Percentiles rank a stretch among this genome's conserved stretches.
Evolutionary conservation across 805 yeast species (phyloP).

Genomic region (Starmerella floris): DNA sequence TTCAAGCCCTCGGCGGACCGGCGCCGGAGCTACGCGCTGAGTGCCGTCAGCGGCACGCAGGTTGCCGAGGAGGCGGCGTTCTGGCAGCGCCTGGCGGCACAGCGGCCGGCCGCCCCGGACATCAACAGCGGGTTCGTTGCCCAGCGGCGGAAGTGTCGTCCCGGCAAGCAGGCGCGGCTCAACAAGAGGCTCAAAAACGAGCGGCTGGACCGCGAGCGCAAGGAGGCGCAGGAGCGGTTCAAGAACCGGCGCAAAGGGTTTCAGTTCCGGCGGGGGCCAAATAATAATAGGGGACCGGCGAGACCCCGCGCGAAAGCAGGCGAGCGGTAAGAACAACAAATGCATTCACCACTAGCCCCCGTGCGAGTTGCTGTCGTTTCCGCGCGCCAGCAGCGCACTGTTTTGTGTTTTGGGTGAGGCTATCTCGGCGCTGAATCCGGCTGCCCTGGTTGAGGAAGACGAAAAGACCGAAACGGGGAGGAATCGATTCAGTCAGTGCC

Average conservation of each 20-base stretch:
- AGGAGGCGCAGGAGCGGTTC: conserved; percentile 4
- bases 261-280: not conserved
- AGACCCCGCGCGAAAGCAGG: too few species aligned
- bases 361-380: too few species aligned
- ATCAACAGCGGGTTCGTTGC: conserved; percentile 14
- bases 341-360: too few species aligned
- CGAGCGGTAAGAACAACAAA: too few species aligned
- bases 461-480: too few species aligned
- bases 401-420: too few species aligned
- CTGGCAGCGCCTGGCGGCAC: conserved; percentile 5
- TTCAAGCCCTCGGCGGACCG: conserved; percentile 1
- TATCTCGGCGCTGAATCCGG: too few species aligned
- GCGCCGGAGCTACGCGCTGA: not conserved
- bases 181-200: conserved; percentile 3
- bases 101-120: conserved; percentile 16
- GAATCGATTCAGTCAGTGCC: too few species aligned
- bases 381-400: too few species aligned
- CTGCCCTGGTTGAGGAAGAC: too few species aligned
- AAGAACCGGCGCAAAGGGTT: not conserved
- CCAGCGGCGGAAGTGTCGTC: conserved; percentile 16
- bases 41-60: conserved; percentile 16
- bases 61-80: conserved; percentile 10
- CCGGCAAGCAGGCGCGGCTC: conserved; percentile 19
- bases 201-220: conserved; percentile 5
- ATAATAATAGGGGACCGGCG: too few species aligned